phyloP scores from a whole-genome alignment of 441 rosid genomes.

The Populus tomentosa region DNA sequence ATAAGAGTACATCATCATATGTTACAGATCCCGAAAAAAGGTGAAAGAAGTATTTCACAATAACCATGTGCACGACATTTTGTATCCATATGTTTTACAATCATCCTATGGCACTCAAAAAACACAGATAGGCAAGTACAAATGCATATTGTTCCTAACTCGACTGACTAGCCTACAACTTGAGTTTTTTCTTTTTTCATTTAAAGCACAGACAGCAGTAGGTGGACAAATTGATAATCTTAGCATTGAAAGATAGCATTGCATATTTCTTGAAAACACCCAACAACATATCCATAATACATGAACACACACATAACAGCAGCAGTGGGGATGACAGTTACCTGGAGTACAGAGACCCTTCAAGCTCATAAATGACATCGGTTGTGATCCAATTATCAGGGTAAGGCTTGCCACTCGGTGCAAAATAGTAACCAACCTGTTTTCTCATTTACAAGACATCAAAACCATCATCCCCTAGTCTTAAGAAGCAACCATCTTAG shows the following conservation, averaged over 20 bases:
- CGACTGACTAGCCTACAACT: background rate
- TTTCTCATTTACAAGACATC: slow-evolving; percentile 27
- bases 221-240: background rate
- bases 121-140: background rate
- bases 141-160: background rate
- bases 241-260: background rate
- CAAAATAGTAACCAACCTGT: slow-evolving; percentile 95
- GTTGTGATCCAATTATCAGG: slow-evolving; percentile 99
- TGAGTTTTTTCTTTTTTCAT: background rate
- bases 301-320: background rate
- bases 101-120: background rate
- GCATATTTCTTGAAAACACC: background rate
- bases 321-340: slow-evolving; percentile 23
- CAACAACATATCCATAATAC: background rate
- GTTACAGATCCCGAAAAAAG: background rate
- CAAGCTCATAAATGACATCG: slow-evolving; percentile 81
- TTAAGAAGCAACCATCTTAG: slow-evolving; percentile 17
- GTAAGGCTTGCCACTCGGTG: slow-evolving; percentile 98
- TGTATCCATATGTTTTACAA: background rate
- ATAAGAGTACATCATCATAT: background rate
- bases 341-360: slow-evolving; percentile 88
- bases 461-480: slow-evolving; percentile 23
- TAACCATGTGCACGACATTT: background rate
- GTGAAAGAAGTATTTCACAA: background rate
- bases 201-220: background rate